Evolutionary conservation across 2,329 filamentous ascomycete genomes (phyloP).

Genomic region (Aureobasidium lini): DNA sequence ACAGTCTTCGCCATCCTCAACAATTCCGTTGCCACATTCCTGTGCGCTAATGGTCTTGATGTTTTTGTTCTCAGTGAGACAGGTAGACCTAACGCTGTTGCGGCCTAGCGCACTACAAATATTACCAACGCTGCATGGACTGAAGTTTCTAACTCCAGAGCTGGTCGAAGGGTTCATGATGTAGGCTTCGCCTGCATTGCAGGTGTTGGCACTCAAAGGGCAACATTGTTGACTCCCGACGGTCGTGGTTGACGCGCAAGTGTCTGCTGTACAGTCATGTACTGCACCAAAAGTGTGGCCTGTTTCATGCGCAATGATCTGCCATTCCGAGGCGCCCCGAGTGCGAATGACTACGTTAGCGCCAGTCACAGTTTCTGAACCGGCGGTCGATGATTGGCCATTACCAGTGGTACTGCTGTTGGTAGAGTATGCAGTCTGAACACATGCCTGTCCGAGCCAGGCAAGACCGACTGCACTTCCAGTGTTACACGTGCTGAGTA

Average conservation of each 20-base stretch:
- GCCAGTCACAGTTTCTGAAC: slow-evolving; percentile 67
- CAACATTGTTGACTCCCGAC: slow-evolving; percentile 67
- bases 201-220: slow-evolving; percentile 59
- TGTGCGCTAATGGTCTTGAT: slow-evolving; percentile 74
- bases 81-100: slow-evolving; percentile 66
- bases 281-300: slow-evolving; percentile 95
- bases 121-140: slow-evolving; percentile 83
- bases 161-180: slow-evolving; percentile 95
- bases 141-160: slow-evolving; percentile 68
- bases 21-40: slow-evolving; percentile 94
- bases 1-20: slow-evolving; percentile 88
- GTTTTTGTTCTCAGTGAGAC: slow-evolving; percentile 77
- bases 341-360: slow-evolving; percentile 87
- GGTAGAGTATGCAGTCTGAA: slow-evolving; percentile 46
- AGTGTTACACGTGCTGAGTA: slow-evolving; percentile 75
- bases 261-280: slow-evolving; percentile 72
- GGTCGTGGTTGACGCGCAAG: slow-evolving; percentile 57
- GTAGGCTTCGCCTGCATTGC: slow-evolving; percentile 69
- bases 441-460: slow-evolving; percentile 85
- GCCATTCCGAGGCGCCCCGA: slow-evolving; percentile 66
- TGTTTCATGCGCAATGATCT: slow-evolving; percentile 89
- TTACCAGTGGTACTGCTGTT: slow-evolving; percentile 33
- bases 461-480: slow-evolving; percentile 81
- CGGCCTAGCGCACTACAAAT: slow-evolving; percentile 80
- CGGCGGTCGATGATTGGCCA: slow-evolving; percentile 30